Base-by-base conservation (phyloP, 2,329 filamentous ascomycete species). In the Ampelomyces quisqualis region DNA sequence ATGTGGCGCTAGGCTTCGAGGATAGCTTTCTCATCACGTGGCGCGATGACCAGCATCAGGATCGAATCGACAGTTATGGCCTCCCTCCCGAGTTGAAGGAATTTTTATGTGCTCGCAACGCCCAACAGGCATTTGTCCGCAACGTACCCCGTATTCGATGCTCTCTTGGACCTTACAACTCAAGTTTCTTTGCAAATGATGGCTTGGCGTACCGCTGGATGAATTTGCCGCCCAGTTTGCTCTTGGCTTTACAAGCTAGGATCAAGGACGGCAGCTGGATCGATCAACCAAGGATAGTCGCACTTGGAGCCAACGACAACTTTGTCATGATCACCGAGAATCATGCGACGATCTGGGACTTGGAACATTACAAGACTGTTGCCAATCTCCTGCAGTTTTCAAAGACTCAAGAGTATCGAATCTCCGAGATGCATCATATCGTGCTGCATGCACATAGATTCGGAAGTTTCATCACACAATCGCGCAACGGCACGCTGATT, bases 21-120 rank as follows among this genome's bases (percentile, higher is more conserved):
- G 53, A 65, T 31, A 65, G 62, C 45, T 67, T 65, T 42, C 40
- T 67, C 11, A 31, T 68, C 15, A 65, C 57, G n/a, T 68, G 58
- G 55, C 57, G 59, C 10, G 61, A 65, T 24, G 40, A 30, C 10
- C 29, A 44, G 7, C 58, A 56, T 4, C 40, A 40, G 19, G 56
- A 65, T 27, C 57, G 49, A 13, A 56, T 64, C 39, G 56, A 64
- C 11, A 57, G 45, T 5, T 22, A 49, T 13, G 55, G 51, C 1
- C 50, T 67, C 6, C 63, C 63, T 1, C 6, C 38, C 2, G 60
- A 64, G 23, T 47, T 68, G 2, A 30, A 28, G 7, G 33, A 46
- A 15, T 67, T 68, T 26, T 30, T 67, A 7, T 43, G 57, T 20
- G 53, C 53, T 6, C 46, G 41, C 9, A 50, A 53, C 11, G 2